Conservation (phyloP, 306 rosid species). For the Prunus persica region Prunus_persica_NCBIv2 NC_034015.1:9875501-9876000, state of each 20-base stretch:
- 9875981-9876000: slow-evolving; percentile 83
- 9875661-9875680: slow-evolving; percentile 79
- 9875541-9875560: not conserved
- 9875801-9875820: not conserved
- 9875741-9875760: not conserved
- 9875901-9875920: not conserved
- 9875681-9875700: slow-evolving; percentile 49
- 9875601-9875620: slow-evolving; percentile 91
- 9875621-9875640: slow-evolving; percentile 91
- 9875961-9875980: slow-evolving; percentile 18
- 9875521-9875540: not conserved
- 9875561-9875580: slow-evolving; percentile 79
- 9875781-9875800: not conserved
- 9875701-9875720: slow-evolving; percentile 14
- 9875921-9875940: not conserved
- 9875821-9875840: not conserved
- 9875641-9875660: slow-evolving; percentile 98
- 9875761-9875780: slow-evolving; percentile 2
- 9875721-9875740: slow-evolving; percentile 21
- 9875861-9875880: not conserved
- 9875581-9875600: slow-evolving; percentile 92
- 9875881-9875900: not conserved
- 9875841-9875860: not conserved
- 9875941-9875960: slow-evolving; percentile 15
- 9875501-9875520: not conserved